Evolutionary conservation across 2,329 filamentous ascomycete genomes (phyloP), one percentile per base, ranked within the genome.

Genomic region (Cadophora luteo-olivacea): DNA sequence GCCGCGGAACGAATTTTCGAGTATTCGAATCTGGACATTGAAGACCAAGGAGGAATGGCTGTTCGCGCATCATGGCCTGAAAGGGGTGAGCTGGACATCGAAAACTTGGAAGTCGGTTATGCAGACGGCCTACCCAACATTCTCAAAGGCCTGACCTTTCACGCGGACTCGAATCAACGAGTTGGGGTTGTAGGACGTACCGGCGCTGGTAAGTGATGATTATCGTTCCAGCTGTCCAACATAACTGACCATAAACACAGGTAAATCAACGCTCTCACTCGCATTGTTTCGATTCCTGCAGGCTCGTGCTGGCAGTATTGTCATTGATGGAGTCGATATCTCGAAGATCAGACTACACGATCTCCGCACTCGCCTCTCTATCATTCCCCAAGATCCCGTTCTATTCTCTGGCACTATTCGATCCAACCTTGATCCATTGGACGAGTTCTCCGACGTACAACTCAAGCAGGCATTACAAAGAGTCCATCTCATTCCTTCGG

Each of bases 391-490:
- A 69, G 77, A 98, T 77, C 95, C 92, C 64, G 97, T 94, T 0
- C 84, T 97, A 0, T 97, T 97, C 81, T 93, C 90, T 24, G 70
- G 69, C n/a, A 71, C 69, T 6, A 65, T 71, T 36, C 68, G 70
- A 3, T 69, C 61, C 14, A 74, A 70, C 38, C 36, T 73, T 3
- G 71, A 73, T 41, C 68, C 69, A 4, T 69, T 70, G 24, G 68
- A 72, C 22, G 67, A 72, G 65, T 70, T 70, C 48, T 71, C 70
- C 9, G 73, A 74, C 19, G 55, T 65, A 68, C 87, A 97, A 73
- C 91, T 98, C 51, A 97, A 94, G 77, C 89, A 88, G 4, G 92
- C 92, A 0, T 87, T 98, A 1, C 89, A 91, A 68, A 88, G 93
- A 29, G 95, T 97, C 14, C 95, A 97, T 77, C 87, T 98, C 14